Conservation (phyloP, 1,284 basidiomycete genomes). For the Austropuccinia psidii region DNA sequence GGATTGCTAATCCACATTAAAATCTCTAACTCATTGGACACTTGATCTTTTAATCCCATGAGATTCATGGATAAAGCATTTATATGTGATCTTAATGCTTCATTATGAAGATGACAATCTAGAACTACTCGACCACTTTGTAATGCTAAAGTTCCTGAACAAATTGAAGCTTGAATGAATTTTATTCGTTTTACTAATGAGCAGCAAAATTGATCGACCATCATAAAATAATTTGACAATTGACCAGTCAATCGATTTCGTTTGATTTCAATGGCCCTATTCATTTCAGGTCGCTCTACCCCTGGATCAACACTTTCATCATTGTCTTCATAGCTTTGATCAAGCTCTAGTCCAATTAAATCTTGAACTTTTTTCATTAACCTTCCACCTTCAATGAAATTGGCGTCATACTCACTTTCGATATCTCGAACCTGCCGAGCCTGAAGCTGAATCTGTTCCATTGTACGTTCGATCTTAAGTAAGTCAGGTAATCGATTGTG, state of each 20-base stretch:
- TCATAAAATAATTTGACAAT: conserved; percentile 7
- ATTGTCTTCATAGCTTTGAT: conserved; percentile 21
- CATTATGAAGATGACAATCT: neutral
- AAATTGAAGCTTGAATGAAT: neutral
- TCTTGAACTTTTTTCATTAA: conserved; percentile 34
- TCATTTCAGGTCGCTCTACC: neutral
- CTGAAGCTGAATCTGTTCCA: conserved; percentile 6
- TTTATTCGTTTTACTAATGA: conserved; percentile 12
- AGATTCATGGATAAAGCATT: conserved; percentile 24
- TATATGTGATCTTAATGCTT: neutral
- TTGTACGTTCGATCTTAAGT: neutral
- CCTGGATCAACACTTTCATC: neutral
- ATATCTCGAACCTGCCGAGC: conserved; percentile 2
- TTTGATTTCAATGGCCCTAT: neutral
- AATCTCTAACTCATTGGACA: conserved; percentile 17
- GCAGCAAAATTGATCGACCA: conserved; percentile 8
- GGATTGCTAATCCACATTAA: conserved; percentile 17
- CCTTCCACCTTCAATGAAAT: conserved; percentile 25
- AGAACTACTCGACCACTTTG: conserved; percentile 6
- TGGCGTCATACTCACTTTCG: conserved; percentile 15
- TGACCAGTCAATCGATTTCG: neutral
- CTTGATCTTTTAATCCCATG: conserved; percentile 23
- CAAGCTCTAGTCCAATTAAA: conserved; percentile 15
- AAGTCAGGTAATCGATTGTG: neutral
- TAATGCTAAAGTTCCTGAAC: neutral